Base-by-base conservation (phyloP, 2,329 filamentous ascomycete genomes). In the Leptodontidium sp. region DNA sequence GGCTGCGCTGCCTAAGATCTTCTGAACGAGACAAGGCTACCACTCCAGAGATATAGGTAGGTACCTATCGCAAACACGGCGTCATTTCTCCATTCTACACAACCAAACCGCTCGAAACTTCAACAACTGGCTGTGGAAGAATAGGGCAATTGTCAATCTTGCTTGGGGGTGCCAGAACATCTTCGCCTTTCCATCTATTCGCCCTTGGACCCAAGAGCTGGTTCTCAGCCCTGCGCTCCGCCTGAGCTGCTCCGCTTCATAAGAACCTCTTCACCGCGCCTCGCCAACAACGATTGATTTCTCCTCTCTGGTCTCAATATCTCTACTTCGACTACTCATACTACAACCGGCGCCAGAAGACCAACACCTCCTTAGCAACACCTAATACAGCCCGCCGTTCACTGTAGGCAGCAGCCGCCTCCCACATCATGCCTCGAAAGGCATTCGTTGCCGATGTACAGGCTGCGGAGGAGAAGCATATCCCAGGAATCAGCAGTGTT, bases 361-460 rank as follows among this genome's bases (percentile, higher is more conserved):
- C 21, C 17, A 45, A 45, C 2, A 4, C 12, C 35, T 26, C 24
- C n/a, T 49, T 15, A 21, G 4, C 59, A 21, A 17, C 6, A 35
- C 43, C 59, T 62, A 6, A 24, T 24, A 32, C 4, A n/a, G 26
- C 15, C 15, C 45, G 11, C 24, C 15, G n/a, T 29, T 21, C 21
- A 45, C 50, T 38, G 50, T 62, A 50, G 53, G 55, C 64, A 66
- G 61, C 49, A 65, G 24, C 67, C 17, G 17, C 55, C 29, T 47
- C 17, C 40, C 15, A 38, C 61, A 71, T 35, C 38, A 94, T 94
- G 92, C 86, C 89, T 71, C 85, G 89, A 68, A 87, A 85, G 75
- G 85, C 86, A 45, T 94, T 92, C 78, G 83, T 88, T 59, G 81
- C 83, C 62, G 91, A 94, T 77, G 69, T 85, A 40, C 74, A 75